phyloP scores from a whole-genome alignment of 352 stramenopile genomes.

The Globisporangium barbulae region DNA sequence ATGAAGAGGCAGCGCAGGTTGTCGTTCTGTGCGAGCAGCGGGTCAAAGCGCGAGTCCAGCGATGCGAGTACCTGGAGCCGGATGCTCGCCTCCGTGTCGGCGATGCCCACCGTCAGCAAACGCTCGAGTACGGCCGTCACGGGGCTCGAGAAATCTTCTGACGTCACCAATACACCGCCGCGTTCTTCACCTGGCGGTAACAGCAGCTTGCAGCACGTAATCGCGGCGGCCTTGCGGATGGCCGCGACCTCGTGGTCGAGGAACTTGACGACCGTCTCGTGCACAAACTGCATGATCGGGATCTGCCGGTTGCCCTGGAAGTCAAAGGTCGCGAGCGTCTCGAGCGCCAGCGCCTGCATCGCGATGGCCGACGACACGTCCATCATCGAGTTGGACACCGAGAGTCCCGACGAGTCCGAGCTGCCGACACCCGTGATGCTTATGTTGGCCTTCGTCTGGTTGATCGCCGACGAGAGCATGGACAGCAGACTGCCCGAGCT shows the following conservation, averaged over 20 bases:
- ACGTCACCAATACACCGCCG: slow-evolving; percentile 39
- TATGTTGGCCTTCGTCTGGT: slow-evolving; percentile 39
- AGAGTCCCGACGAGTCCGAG: slow-evolving; percentile 31
- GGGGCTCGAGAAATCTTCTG: slow-evolving; percentile 68
- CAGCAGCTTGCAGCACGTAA: slow-evolving; percentile 85
- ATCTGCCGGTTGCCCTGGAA: slow-evolving; percentile 84
- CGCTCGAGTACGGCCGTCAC: slow-evolving; percentile 78
- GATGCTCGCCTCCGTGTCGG: slow-evolving; percentile 84
- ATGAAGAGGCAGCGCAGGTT: slow-evolving; percentile 87
- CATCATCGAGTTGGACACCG: slow-evolving; percentile 26
- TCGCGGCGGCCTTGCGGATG: slow-evolving; percentile 84
- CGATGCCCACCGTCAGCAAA: slow-evolving; percentile 81
- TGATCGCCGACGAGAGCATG: slow-evolving; percentile 61
- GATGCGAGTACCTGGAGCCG: slow-evolving; percentile 76
- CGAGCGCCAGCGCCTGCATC: slow-evolving; percentile 81
- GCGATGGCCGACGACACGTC: slow-evolving; percentile 53
- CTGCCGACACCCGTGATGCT: slow-evolving; percentile 23
- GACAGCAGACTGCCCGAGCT: slow-evolving; percentile 70
- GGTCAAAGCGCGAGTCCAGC: slow-evolving; percentile 79
- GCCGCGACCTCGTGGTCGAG: slow-evolving; percentile 81
- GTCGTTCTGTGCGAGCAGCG: slow-evolving; percentile 74
- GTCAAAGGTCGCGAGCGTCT: slow-evolving; percentile 85
- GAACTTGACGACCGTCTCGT: slow-evolving; percentile 86
- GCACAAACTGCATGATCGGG: slow-evolving; percentile 86
- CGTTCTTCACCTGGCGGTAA: slow-evolving; percentile 67